phyloP scores from a whole-genome alignment of 805 yeast species.

The Yarrowia bubula region DNA sequence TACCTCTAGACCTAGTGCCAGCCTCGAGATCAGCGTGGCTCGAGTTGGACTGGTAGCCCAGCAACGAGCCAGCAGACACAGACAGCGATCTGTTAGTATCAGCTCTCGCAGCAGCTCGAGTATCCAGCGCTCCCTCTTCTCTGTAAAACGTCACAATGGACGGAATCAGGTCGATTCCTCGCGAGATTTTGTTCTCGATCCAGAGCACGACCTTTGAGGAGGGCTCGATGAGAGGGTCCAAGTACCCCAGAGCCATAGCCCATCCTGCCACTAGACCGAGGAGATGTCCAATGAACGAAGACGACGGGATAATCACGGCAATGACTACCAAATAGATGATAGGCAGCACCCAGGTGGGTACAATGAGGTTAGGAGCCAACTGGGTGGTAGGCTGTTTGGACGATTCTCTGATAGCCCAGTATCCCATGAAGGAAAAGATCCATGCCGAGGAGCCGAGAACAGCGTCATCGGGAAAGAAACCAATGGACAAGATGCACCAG shows the following conservation, averaged over 20 bases:
- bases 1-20: constrained; percentile 9
- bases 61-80: background rate
- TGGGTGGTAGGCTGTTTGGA: constrained; percentile 26
- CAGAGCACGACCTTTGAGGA: constrained; percentile 54
- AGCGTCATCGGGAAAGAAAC: constrained; percentile 51
- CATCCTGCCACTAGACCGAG: constrained; percentile 68
- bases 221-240: constrained; percentile 59
- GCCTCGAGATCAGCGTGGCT: constrained; percentile 13
- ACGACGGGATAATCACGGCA: constrained; percentile 57
- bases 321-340: constrained; percentile 50
- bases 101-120: constrained; percentile 3
- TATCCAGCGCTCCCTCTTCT: constrained; percentile 14
- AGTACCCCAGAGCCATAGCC: constrained; percentile 51
- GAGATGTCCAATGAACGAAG: constrained; percentile 73
- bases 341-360: constrained; percentile 65
- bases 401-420: constrained; percentile 53
- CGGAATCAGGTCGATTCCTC: constrained; percentile 55
- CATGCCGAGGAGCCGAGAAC: constrained; percentile 74
- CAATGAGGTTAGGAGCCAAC: constrained; percentile 35
- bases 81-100: constrained; percentile 6
- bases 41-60: constrained; percentile 7
- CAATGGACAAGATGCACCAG: constrained; percentile 46
- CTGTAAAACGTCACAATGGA: constrained; percentile 31
- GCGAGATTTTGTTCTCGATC: constrained; percentile 58
- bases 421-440: constrained; percentile 65